Percentiles rank a stretch among this genome's conserved stretches.
phyloP scores from a whole-genome alignment of 148 eudicot genomes.

The Beta vulgaris region DNA sequence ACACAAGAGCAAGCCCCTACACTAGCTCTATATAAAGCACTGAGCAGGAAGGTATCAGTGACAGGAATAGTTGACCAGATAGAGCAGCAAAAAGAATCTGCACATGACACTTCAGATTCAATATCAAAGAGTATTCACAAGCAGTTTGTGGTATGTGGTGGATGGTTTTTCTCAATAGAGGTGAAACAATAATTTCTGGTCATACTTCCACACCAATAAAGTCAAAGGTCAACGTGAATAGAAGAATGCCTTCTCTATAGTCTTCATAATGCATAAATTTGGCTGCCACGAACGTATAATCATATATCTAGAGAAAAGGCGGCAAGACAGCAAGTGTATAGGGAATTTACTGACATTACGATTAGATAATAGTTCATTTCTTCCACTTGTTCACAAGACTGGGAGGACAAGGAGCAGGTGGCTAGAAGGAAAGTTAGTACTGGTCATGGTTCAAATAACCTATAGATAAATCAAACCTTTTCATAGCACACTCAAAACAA shows the following conservation, averaged over 20 bases:
- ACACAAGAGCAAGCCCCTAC: background rate
- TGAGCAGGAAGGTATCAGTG: background rate
- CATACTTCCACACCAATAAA: no score
- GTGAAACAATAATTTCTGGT: no score
- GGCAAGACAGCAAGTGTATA: background rate
- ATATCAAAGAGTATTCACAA: background rate
- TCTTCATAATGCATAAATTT: no score
- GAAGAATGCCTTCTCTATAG: background rate
- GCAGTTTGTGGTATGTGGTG: no score
- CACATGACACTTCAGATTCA: background rate
- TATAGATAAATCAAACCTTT: background rate
- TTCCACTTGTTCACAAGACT: no score
- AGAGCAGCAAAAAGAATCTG: background rate
- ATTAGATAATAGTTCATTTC: background rate
- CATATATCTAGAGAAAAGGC: conserved; percentile 2
- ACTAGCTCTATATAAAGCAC: background rate
- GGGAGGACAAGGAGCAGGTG: no score
- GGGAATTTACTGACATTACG: background rate
- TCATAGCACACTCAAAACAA: background rate
- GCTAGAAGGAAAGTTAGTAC: background rate
- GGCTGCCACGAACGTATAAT: no score
- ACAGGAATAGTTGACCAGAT: background rate
- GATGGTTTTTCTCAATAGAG: no score
- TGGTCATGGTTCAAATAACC: background rate
- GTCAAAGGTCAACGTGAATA: no score